These are phyloP conservation scores for Hyphopichia pseudoburtonii DNA, from an alignment of 1,139 yeast species.

Conservation along the genomic window DNA sequence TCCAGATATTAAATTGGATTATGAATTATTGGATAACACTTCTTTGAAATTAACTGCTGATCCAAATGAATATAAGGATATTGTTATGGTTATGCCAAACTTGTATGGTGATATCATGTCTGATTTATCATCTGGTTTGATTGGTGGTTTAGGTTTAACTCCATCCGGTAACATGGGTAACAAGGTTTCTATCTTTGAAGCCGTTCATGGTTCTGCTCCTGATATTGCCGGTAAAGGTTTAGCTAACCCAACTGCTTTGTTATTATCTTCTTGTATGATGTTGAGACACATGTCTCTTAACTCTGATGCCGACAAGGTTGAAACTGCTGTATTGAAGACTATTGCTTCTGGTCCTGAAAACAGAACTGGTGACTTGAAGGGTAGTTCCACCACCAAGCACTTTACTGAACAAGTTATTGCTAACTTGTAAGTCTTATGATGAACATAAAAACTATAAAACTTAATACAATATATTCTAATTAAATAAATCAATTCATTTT, in stretches of 20 bases:
- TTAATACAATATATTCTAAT: too few relatives aligned
- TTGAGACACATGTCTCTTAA: slow-evolving; percentile 95
- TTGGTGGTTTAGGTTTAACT: slow-evolving; percentile 97
- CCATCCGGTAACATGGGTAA: slow-evolving; percentile 99
- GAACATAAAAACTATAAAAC: too few relatives aligned
- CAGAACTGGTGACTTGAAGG: slow-evolving; percentile 96
- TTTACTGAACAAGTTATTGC: slow-evolving; percentile 72
- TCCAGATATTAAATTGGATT: slow-evolving; percentile 82
- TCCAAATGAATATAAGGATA: slow-evolving; percentile 74
- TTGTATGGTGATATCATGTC: slow-evolving; percentile 98
- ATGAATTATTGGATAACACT: slow-evolving; percentile 93
- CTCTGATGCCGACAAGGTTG: slow-evolving; percentile 78
- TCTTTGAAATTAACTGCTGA: slow-evolving; percentile 87
- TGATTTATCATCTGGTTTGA: slow-evolving; percentile 93
- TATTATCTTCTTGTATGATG: slow-evolving; percentile 97
- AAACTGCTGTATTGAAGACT: slow-evolving; percentile 84
- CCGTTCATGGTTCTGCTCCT: slow-evolving; percentile 99
- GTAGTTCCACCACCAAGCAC: slow-evolving; percentile 82
- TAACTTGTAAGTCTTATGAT: slow-evolving; percentile 41
- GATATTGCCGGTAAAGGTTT: slow-evolving; percentile 97
- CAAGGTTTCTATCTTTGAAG: slow-evolving; percentile 95
- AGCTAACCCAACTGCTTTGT: slow-evolving; percentile 95
- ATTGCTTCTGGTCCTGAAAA: slow-evolving; percentile 91
- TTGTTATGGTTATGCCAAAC: slow-evolving; percentile 99
- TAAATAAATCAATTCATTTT: too few relatives aligned